Conservation (phyloP, 768 basidiomycete species). For the Pulveroboletus sp. region DNA sequence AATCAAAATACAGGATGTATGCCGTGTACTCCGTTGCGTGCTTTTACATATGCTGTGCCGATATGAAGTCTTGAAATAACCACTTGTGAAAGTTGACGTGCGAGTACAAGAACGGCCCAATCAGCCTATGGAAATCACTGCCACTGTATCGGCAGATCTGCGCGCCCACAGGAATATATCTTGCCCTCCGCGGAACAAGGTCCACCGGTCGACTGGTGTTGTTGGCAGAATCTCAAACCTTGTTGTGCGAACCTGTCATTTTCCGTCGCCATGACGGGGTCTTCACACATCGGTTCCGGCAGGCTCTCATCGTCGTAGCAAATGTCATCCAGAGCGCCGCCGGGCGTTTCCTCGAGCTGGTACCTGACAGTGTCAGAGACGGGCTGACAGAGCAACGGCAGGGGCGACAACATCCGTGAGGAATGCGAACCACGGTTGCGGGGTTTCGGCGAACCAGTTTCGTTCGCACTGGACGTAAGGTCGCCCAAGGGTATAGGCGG, state of each 20-base stretch:
- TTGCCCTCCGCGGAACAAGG: conserved; percentile 15
- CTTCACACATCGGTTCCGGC: conserved; percentile 18
- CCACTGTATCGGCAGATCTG: conserved; percentile 22
- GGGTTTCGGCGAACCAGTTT: conserved; percentile 1
- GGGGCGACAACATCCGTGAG: conserved; percentile 21
- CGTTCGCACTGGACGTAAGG: conserved; percentile 21
- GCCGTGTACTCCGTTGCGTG: conserved; percentile 17
- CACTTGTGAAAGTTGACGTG: conserved; percentile 2
- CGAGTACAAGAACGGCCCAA: not conserved
- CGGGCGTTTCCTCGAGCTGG: conserved; percentile 17
- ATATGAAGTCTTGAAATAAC: conserved; percentile 22
- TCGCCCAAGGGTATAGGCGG: conserved; percentile 31
- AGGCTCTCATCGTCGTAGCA: conserved; percentile 11
- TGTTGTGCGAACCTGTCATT: conserved; percentile 15
- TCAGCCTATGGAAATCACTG: conserved; percentile 9
- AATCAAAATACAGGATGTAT: conserved; percentile 20
- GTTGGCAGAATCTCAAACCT: conserved; percentile 13
- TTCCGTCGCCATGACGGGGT: conserved; percentile 9
- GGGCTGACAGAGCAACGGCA: conserved; percentile 32
- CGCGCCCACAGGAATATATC: conserved; percentile 17
- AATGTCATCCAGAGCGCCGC: conserved; percentile 1
- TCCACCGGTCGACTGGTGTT: conserved; percentile 10
- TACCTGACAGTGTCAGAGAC: conserved; percentile 31
- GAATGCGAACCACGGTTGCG: conserved; percentile 1
- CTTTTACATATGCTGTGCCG: conserved; percentile 24